These are phyloP conservation scores for Venturia carpophila DNA, from an alignment of 2,329 filamentous ascomycete genomes.

Conservation along the genomic window DNA sequence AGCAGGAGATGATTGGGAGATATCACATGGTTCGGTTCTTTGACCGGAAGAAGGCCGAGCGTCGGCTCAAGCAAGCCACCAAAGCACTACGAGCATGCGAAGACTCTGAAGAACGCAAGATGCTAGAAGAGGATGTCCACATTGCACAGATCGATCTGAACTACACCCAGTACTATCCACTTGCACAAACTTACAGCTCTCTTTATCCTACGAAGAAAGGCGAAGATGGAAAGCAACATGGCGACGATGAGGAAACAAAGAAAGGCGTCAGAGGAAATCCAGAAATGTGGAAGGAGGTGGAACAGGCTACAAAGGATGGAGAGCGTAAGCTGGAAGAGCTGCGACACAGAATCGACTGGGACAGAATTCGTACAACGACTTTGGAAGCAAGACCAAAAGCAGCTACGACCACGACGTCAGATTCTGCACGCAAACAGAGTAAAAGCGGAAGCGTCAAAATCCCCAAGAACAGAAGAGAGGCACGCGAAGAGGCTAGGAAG, in stretches of 20 bases:
- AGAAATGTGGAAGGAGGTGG: conserved; percentile 61
- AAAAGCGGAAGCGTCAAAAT: not conserved
- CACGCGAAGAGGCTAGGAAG: conserved; percentile 2
- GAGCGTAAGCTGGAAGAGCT: conserved; percentile 42
- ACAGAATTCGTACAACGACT: conserved; percentile 16
- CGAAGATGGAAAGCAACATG: conserved; percentile 23
- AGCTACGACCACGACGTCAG: not conserved
- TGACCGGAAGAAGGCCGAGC: conserved; percentile 64
- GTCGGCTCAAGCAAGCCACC: conserved; percentile 57
- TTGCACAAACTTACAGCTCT: conserved; percentile 60
- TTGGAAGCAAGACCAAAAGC: not conserved
- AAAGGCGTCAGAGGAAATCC: conserved; percentile 37
- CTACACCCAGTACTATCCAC: conserved; percentile 66
- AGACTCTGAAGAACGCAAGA: conserved; percentile 44
- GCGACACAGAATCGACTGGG: conserved; percentile 43
- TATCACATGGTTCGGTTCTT: conserved; percentile 84
- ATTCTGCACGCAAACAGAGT: not conserved
- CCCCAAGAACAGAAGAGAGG: not conserved
- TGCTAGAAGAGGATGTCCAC: conserved; percentile 53
- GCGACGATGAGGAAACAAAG: conserved; percentile 33
- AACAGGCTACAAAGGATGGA: conserved; percentile 55
- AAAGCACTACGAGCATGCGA: conserved; percentile 48
- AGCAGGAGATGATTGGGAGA: conserved; percentile 63
- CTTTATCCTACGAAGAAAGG: conserved; percentile 39
- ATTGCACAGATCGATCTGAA: conserved; percentile 65